A percentile compares a stretch with the other conserved stretches of the same genome.
Evolutionary conservation across 1,284 basidiomycete genomes (phyloP).

Genomic region (Ustilago nuda): DNA sequence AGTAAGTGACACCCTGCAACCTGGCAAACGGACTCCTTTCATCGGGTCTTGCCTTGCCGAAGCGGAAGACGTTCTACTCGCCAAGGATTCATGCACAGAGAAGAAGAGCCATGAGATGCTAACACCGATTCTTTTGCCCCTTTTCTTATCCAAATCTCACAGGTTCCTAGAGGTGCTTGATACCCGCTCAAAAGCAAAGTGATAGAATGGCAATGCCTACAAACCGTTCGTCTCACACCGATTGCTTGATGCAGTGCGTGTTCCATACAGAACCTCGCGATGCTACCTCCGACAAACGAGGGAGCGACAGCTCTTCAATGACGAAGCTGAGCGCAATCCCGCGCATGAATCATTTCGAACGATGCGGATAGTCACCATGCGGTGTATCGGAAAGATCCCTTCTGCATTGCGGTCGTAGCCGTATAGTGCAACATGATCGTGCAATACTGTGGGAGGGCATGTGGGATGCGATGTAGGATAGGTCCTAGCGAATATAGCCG

Average conservation of each 20-base stretch:
- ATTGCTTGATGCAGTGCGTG: background rate
- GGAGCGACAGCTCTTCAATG: background rate
- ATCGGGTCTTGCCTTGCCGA: background rate
- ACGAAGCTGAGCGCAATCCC: background rate
- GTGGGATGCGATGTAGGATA: background rate
- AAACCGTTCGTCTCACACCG: background rate
- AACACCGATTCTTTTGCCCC: background rate
- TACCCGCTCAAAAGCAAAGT: constrained; percentile 42
- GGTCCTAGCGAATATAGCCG: background rate
- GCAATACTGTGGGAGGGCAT: background rate
- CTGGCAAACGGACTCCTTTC: background rate
- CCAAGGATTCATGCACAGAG: background rate
- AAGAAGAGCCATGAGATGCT: background rate
- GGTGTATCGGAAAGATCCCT: constrained; percentile 1
- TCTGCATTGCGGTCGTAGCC: background rate
- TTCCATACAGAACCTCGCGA: background rate
- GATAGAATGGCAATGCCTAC: background rate
- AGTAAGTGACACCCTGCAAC: constrained; percentile 25
- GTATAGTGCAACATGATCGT: background rate
- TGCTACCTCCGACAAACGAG: background rate
- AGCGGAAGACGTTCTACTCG: background rate
- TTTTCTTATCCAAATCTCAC: background rate
- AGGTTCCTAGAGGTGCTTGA: constrained; percentile 44
- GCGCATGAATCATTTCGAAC: background rate
- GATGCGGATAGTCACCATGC: background rate